Conservation (phyloP, 139 green algal species). For the Chlorella sp. region DNA sequence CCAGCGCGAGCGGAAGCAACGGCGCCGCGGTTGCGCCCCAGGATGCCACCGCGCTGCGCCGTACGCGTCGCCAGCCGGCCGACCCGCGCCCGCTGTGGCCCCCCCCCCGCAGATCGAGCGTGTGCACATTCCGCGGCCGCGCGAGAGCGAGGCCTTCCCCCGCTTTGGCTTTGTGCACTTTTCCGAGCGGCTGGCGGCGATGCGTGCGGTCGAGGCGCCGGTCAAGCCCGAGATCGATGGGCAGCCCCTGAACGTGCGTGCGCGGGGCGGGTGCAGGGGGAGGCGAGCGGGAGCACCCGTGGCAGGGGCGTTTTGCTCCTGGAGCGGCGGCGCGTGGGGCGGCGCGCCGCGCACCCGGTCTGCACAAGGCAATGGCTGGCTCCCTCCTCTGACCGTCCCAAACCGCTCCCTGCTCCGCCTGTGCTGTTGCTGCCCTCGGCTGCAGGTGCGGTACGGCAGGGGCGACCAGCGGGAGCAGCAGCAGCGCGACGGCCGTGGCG, state of each 20-base stretch:
- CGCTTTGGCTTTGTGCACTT: conserved; percentile 92
- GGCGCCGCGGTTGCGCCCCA: too few relatives aligned
- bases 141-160: conserved; percentile 47
- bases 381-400: too few relatives aligned
- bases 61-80: too few relatives aligned
- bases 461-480: conserved; percentile 1
- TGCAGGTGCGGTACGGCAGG: conserved; percentile 32
- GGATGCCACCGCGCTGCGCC: too few relatives aligned
- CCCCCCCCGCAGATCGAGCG: conserved; percentile 16
- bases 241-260: conserved; percentile 51
- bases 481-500: conserved; percentile 2
- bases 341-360: too few relatives aligned
- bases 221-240: conserved; percentile 57
- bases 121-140: conserved; percentile 43
- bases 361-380: too few relatives aligned
- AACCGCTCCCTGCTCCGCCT: not conserved
- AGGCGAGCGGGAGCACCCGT: too few relatives aligned
- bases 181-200: conserved; percentile 60
- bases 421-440: not conserved
- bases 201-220: conserved; percentile 54
- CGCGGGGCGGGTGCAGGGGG: too few relatives aligned
- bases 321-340: too few relatives aligned
- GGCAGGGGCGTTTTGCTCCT: too few relatives aligned
- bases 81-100: not conserved
- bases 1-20: too few relatives aligned